Base-by-base conservation (phyloP, 768 basidiomycete genomes). In the Panus rudis region DNA sequence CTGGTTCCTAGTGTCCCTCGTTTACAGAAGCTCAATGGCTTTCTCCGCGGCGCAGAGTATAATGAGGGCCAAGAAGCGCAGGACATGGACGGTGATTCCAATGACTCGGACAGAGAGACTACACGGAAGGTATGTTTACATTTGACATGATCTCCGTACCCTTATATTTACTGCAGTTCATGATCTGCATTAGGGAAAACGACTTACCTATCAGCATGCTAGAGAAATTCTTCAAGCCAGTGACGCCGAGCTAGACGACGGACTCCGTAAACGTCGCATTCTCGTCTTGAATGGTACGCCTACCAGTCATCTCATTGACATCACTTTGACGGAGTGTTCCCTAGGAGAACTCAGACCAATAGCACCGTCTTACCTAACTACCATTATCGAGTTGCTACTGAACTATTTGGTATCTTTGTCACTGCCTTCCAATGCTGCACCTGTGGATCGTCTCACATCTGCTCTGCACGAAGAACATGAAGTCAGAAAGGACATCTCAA, bases 271-370 rank as follows among this genome's bases (percentile, higher is more conserved):
- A n/a, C 71, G 72, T 32, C 81, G 81, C 4, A 76, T 97, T 20
- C 77, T 96, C 13, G 66, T 78, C 38, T 67, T 92, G 2, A 72
- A 84, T 45, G 83, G 89, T 84, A 53, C 44, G 63, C 26, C 8
- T 13, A 14, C 12, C 10, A 3, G 45, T 20, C 12, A 5, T 25
- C 17, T 21, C 24, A 21, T 20, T 11, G 11, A 45, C n/a, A 23
- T 23, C 40, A 41, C 19, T 42, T 47, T 39, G 37, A 35, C 16
- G 46, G 3, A 43, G 19, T 22, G 32, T 33, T 22, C 8, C 42
- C 3, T 54, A 88, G 89, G 79, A 42, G 67, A 72, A 43, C 76
- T 97, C 17, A 76, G 90, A 2, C 84, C 84, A 2, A 78, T 96
- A 28, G 69, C 84, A 1, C 73, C 73, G 0, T 61, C 65, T 3